Evolutionary conservation across 164 flowering plant genomes (phyloP).

Genomic region (Liriodendron chinense): DNA sequence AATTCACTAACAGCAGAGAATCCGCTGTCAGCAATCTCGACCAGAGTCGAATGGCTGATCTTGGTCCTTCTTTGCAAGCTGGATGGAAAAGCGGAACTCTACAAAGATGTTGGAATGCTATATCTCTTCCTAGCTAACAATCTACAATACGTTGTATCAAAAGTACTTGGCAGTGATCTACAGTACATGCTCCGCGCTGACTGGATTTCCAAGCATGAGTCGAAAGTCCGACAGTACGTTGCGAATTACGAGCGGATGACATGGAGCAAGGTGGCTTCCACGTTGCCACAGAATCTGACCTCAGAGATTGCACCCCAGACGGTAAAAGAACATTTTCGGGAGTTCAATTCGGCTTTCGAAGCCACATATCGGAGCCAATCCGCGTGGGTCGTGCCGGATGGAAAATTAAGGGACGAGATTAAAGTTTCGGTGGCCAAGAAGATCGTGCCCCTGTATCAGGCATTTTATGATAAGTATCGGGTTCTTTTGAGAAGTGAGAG

Average conservation of each 20-base stretch:
- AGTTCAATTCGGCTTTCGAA: constrained; percentile 51
- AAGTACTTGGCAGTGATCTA: constrained; percentile 45
- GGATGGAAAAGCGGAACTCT: constrained; percentile 50
- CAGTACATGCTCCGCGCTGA: constrained; percentile 38
- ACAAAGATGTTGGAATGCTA: constrained; percentile 47
- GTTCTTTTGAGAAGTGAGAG: too few species aligned
- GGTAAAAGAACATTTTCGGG: constrained; percentile 31
- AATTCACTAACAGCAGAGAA: too few species aligned
- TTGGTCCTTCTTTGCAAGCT: constrained; percentile 66
- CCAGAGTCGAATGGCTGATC: constrained; percentile 52
- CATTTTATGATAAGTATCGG: constrained; percentile 38
- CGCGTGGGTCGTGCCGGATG: constrained; percentile 38
- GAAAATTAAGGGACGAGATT: too few species aligned
- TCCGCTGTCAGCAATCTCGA: too few species aligned
- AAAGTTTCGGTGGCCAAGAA: constrained; percentile 39
- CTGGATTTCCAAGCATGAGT: constrained; percentile 47
- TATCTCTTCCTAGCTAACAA: constrained; percentile 71
- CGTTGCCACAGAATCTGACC: constrained; percentile 37
- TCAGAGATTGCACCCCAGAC: constrained; percentile 21
- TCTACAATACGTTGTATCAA: constrained; percentile 44
- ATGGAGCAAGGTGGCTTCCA: constrained; percentile 45
- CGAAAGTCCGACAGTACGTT: constrained; percentile 42
- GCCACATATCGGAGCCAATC: constrained; percentile 40
- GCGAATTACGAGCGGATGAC: constrained; percentile 47
- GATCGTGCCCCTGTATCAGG: constrained; percentile 39